Evolutionary conservation across 179 eudicot genomes (phyloP), one percentile per base, ranked within the genome.

Genomic region (Heliamphora pulchella): DNA sequence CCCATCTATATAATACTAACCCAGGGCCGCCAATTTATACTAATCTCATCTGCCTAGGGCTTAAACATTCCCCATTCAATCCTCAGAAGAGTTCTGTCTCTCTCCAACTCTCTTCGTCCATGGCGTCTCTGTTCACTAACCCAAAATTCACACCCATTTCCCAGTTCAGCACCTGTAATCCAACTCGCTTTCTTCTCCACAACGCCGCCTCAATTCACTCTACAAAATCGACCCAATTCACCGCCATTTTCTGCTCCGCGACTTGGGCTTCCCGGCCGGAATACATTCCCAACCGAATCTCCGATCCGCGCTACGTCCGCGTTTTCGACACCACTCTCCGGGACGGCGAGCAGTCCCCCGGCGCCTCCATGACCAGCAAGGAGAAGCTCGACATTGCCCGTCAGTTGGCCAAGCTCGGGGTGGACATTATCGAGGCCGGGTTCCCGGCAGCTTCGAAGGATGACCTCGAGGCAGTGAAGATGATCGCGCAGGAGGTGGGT

Each of bases 341-440:
- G 1, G 98, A 91, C 51, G 97, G 97, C 64, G 98, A 95, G 80
- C 98, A 95, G 78, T 93, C 99, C 20, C 98, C 98, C 0, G 99
- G 99, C 0, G 99, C 99, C 66, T 85, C 98, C 43, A 92, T 94
- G 97, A 93, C 94, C 31, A 89, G 96, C 9, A 86, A 87, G 39
- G 92, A 93, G 79, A 96, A 96, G 85, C 93, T 96, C 31, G 93
- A 92, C 79, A 91, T 96, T 43, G 98, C 98, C 3, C 88, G 93
- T 1, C 91, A 87, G 70, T 86, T 93, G 3, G 87, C 98, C 9
- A 89, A 85, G 43, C 91, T 96, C 10, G 94, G 99, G 0, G 99
- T 94, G 0, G 99, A 96, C 76, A 80, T 93, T 0, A 96, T 96
- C 61, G 99, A 93, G 84, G 99, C 98, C 3, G 97, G 99, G 0